A percentile compares a stretch with the other conserved stretches of the same genome.
Conservation (phyloP, 805 yeast genomes). For the Candida vartiovaarae region DNA sequence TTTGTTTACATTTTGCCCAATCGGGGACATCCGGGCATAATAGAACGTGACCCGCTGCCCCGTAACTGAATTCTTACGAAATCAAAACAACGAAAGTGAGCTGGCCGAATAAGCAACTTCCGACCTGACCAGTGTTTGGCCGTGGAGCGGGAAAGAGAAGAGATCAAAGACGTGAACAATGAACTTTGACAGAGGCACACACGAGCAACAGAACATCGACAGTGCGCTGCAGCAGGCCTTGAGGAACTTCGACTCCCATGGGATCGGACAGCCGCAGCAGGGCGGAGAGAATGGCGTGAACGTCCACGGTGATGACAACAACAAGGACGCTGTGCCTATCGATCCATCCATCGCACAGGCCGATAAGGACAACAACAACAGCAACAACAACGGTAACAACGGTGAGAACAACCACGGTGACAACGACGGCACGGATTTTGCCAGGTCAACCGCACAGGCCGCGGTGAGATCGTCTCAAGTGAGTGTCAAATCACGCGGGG, state of each 20-base stretch:
- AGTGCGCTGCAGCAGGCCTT: conserved; percentile 10
- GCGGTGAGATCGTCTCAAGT: conserved; percentile 15
- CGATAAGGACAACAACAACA: conserved; percentile 4
- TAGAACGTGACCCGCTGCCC: no score
- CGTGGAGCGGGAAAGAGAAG: no score
- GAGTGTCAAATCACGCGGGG: not conserved
- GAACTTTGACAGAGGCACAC: conserved; percentile 6
- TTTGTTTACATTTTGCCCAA: no score
- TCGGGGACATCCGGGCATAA: no score
- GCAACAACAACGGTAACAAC: not conserved
- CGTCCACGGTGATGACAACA: not conserved
- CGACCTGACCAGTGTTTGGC: not conserved
- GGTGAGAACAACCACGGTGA: conserved; percentile 1
- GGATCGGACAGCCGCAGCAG: conserved; percentile 1
- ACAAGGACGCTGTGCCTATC: conserved; percentile 12
- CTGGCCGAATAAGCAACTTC: not conserved
- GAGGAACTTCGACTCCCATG: conserved; percentile 5
- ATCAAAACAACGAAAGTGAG: no score
- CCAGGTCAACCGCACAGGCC: conserved; percentile 17
- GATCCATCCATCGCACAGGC: conserved; percentile 20
- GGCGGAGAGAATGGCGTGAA: not conserved
- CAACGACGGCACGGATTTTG: conserved; percentile 5
- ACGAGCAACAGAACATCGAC: conserved; percentile 10
- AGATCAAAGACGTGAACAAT: not conserved
- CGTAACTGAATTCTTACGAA: no score